Conservation (phyloP, 2,329 filamentous ascomycete species). For the Aspergillus brasiliensis region DNA sequence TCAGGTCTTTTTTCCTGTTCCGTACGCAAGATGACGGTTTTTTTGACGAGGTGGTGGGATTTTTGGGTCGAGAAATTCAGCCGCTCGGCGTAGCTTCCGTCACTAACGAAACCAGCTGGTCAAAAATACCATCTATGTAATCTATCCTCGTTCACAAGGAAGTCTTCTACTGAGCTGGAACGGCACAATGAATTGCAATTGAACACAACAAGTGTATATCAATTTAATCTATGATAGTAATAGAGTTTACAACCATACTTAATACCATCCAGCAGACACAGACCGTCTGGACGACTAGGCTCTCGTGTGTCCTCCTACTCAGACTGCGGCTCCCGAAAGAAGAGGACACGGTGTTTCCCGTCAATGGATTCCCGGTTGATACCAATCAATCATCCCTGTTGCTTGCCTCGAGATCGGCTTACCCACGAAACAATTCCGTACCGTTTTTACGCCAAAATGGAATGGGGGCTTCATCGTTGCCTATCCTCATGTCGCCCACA, state of each 20-base stretch:
- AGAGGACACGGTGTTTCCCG: constrained; percentile 37
- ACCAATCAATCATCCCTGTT: constrained; percentile 1
- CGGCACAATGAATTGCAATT: no score
- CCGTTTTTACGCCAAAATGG: background rate
- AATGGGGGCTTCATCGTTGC: background rate
- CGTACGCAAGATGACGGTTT: constrained; percentile 18
- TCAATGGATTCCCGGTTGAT: background rate
- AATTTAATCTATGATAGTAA: background rate
- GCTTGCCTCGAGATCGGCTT: constrained; percentile 2
- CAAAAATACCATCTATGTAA: background rate
- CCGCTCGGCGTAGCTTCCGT: constrained; percentile 42
- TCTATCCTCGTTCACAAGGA: background rate
- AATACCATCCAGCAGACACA: background rate
- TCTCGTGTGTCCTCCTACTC: background rate
- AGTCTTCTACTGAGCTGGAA: no score
- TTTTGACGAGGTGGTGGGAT: constrained; percentile 32
- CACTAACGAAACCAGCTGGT: constrained; percentile 27
- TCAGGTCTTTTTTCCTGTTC: background rate
- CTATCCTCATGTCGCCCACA: constrained; percentile 1
- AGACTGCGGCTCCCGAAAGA: constrained; percentile 1
- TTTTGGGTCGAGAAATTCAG: constrained; percentile 42
- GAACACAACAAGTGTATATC: no score
- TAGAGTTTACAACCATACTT: background rate
- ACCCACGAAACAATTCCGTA: background rate
- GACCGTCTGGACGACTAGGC: background rate